Evolutionary conservation across 179 eudicot species (phyloP).

Genomic region (Silene vulgaris): DNA sequence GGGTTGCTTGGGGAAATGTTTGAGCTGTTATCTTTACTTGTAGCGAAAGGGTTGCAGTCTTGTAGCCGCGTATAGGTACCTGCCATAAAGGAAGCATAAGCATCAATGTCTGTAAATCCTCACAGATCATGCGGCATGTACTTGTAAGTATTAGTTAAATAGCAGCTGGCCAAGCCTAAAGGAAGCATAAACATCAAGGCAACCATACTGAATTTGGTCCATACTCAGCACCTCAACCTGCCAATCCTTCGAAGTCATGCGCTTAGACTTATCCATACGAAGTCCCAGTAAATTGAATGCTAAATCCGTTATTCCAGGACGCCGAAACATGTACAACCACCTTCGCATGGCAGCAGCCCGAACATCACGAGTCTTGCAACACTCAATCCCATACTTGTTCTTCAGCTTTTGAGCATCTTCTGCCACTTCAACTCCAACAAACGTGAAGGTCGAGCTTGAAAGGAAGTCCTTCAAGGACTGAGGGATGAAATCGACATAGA

Average conservation of each 20-base stretch:
- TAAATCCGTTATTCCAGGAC: neutral
- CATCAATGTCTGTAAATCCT: too few relatives aligned
- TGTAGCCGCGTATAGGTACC: too few relatives aligned
- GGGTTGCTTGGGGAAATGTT: too few relatives aligned
- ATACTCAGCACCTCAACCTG: conserved; percentile 43
- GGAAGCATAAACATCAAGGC: conserved; percentile 61
- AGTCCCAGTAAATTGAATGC: conserved; percentile 14
- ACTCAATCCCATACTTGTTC: too few relatives aligned
- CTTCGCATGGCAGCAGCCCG: conserved; percentile 18
- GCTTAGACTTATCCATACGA: conserved; percentile 31
- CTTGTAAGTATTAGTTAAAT: neutral
- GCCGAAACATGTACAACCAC: too few relatives aligned
- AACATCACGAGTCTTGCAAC: conserved; percentile 24
- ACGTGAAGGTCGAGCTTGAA: conserved; percentile 22
- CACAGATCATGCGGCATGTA: too few relatives aligned
- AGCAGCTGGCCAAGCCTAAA: conserved; percentile 37
- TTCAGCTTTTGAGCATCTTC: too few relatives aligned
- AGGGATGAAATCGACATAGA: conserved; percentile 41
- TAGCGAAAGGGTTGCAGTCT: too few relatives aligned
- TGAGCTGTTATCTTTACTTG: too few relatives aligned
- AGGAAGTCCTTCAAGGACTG: conserved; percentile 32
- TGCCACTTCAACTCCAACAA: conserved; percentile 34
- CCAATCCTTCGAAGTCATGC: conserved; percentile 49
- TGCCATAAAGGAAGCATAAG: too few relatives aligned
- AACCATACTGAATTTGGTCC: conserved; percentile 51